These are phyloP conservation scores for Neonectria coccinea DNA, from an alignment of 2,329 filamentous ascomycete genomes.

Conservation along the genomic window DNA sequence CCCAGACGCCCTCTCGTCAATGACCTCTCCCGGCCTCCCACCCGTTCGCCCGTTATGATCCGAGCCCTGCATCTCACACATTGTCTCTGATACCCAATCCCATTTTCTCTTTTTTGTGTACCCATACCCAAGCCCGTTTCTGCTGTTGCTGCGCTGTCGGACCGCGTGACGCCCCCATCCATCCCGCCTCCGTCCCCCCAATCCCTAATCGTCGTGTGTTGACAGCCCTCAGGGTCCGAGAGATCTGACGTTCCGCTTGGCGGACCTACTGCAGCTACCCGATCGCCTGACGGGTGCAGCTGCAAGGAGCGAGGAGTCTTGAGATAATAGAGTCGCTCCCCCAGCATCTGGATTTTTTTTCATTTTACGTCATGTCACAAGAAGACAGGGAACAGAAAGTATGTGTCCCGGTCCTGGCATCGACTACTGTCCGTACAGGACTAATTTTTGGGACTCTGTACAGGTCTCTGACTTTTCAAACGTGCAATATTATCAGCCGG, in stretches of 20 bases:
- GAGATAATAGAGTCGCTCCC: slow-evolving; percentile 49
- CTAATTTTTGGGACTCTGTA: slow-evolving; percentile 53
- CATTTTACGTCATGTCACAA: slow-evolving; percentile 43
- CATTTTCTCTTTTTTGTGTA: slow-evolving; percentile 27
- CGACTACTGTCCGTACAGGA: slow-evolving; percentile 55
- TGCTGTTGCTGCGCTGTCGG: slow-evolving; percentile 41
- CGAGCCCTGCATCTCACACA: slow-evolving; percentile 49
- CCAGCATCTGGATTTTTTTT: slow-evolving; percentile 34
- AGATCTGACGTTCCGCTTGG: slow-evolving; percentile 42
- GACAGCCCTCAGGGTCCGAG: slow-evolving; percentile 37
- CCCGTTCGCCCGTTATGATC: slow-evolving; percentile 50
- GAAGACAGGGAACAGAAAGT: slow-evolving; percentile 52
- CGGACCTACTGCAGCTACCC: slow-evolving; percentile 50
- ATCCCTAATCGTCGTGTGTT: slow-evolving; percentile 30
- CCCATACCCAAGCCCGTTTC: slow-evolving; percentile 37
- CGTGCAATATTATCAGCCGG: slow-evolving; percentile 53
- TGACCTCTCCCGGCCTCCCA: slow-evolving; percentile 48
- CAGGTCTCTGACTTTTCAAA: slow-evolving; percentile 58
- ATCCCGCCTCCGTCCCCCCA: slow-evolving; percentile 33
- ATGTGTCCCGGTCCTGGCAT: slow-evolving; percentile 55
- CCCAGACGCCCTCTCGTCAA: slow-evolving; percentile 37
- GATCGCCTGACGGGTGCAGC: slow-evolving; percentile 49
- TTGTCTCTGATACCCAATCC: slow-evolving; percentile 37
- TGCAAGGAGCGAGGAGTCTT: slow-evolving; percentile 46
- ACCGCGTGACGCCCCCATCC: slow-evolving; percentile 43